Evolutionary conservation across 192 early-diverging fungal genomes (phyloP).

Genomic region (Oehlia diaphana): DNA sequence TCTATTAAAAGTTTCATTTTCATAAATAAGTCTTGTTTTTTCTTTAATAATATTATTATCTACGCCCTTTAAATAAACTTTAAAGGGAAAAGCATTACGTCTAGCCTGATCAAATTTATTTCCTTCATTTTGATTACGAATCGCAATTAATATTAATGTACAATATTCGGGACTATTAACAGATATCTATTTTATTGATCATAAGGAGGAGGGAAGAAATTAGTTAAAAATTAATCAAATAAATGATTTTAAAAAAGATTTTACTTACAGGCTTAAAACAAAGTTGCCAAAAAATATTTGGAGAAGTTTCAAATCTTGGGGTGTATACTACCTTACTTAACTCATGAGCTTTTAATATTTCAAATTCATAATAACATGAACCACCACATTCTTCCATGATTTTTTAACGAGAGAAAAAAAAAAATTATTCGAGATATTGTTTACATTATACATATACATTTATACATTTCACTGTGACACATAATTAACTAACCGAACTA

Average conservation of each 20-base stretch:
- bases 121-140: not conserved
- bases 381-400: no score
- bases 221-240: not conserved
- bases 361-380: not conserved
- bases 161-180: slow-evolving; percentile 15
- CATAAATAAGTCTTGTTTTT: not conserved
- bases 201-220: not conserved
- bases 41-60: not conserved
- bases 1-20: no score
- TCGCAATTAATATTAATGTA: not conserved
- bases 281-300: slow-evolving; percentile 17
- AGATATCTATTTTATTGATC: slow-evolving; percentile 1
- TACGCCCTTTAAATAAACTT: not conserved
- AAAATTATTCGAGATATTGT: no score
- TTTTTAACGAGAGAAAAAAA: no score
- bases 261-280: not conserved
- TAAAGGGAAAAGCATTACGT: not conserved
- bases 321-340: not conserved
- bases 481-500: no score
- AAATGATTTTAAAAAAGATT: not conserved
- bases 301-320: slow-evolving; percentile 5
- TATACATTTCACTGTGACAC: no score
- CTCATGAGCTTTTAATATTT: not conserved
- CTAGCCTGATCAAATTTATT: not conserved
- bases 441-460: no score